Evolutionary conservation across 345 rosid genomes (phyloP).

Genomic region (Camelina sativa): DNA sequence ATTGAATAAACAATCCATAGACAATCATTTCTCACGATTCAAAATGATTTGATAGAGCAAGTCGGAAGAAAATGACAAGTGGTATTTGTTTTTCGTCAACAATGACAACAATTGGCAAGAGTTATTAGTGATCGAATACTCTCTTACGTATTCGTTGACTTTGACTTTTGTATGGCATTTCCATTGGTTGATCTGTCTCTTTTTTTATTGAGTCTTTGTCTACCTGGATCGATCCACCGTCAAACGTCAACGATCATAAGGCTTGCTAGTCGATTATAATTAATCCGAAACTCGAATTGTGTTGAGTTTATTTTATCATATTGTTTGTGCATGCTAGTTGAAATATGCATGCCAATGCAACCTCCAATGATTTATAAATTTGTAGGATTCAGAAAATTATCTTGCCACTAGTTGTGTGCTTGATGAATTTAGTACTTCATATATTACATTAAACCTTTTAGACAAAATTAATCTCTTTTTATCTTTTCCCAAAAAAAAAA

Average conservation of each 20-base stretch:
- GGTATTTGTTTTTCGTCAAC: not conserved
- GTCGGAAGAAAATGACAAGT: not conserved
- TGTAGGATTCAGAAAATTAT: not conserved
- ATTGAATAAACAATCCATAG: not conserved
- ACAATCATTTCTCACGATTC: not conserved
- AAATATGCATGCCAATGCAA: constrained; percentile 20
- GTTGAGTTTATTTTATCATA: not conserved
- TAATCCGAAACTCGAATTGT: not conserved
- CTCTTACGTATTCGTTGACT: constrained; percentile 11
- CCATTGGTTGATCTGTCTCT: not conserved
- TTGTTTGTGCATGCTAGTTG: not conserved
- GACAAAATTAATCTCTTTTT: not conserved
- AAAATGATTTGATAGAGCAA: constrained; percentile 19
- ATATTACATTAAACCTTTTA: not conserved
- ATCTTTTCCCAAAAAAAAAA: not conserved
- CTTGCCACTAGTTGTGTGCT: not conserved
- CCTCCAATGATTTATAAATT: constrained; percentile 3
- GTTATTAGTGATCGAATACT: not conserved
- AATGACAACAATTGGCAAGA: not conserved
- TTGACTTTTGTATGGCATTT: constrained; percentile 30
- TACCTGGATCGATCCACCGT: not conserved
- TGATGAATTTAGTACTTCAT: not conserved
- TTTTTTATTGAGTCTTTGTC: not conserved
- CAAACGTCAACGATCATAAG: constrained; percentile 14
- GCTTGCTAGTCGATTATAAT: not conserved